Base-by-base conservation (phyloP, 2,329 filamentous ascomycete genomes). In the Diaporthe humulicola region DNA sequence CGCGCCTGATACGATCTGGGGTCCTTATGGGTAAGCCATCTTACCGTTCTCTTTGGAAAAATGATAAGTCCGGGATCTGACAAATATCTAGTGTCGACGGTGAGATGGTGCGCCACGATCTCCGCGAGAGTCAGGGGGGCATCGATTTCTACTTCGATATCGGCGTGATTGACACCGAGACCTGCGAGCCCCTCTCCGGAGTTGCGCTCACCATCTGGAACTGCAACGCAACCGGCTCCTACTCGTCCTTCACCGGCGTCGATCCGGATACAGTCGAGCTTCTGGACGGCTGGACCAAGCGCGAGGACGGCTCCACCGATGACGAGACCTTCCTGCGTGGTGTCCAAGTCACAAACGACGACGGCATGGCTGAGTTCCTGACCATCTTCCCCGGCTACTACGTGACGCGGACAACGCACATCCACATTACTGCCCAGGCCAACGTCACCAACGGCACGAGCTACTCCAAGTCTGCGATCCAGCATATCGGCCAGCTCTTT, bases 401-500 rank as follows among this genome's bases (percentile, higher is more conserved):
- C 78, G 80, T 80, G 57, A 81, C 85, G 10, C 81, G 83, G 7
- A 79, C 82, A 3, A 83, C 81, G n/a, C 84, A 86, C 79, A 83
- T 84, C 60, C 84, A 86, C 77, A 78, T 70, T 36, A 58, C 67
- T 9, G 67, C 67, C 14, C 67, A 70, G 54, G 17, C 67, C 36
- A 38, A 57, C 25, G 25, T 42, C 52, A 56, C 33, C 3, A 42
- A 54, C 8, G 54, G 54, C 52, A 42, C 50, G 7, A 14, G 15
- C 36, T 70, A 70, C 67, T 57, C 67, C 12, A 25, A 40, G 33
- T 56, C 67, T 22, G 33, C 45, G n/a, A 57, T 70, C 30, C 67
- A 70, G 36, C 89, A 92, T 81, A 86, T 92, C 54, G 90, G 90
- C 22, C 90, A 93, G 81, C 81, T 91, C 61, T 92, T 90, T 84